A percentile compares a stretch with the other conserved stretches of the same genome.
phyloP scores from a whole-genome alignment of 345 rosid genomes.

The Sapria himalayana region DNA sequence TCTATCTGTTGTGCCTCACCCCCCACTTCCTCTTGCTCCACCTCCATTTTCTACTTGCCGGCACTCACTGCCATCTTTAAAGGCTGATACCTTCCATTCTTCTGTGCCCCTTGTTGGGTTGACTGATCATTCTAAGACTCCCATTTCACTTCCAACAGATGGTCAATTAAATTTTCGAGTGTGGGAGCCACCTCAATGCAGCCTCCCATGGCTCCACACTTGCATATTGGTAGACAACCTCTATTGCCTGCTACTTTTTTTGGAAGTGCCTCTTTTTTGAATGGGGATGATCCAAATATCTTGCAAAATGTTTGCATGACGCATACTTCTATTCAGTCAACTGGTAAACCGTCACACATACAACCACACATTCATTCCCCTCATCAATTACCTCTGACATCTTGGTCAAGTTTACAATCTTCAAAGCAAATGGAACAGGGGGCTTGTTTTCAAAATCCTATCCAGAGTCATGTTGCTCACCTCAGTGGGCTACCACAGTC shows the following conservation, averaged over 20 bases:
- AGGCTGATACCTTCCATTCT: constrained; percentile 38
- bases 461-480: constrained; percentile 47
- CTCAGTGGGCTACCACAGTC: constrained; percentile 52
- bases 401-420: constrained; percentile 41
- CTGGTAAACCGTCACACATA: constrained; percentile 36
- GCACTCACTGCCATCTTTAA: constrained; percentile 33
- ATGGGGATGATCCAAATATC: constrained; percentile 34
- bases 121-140: constrained; percentile 29
- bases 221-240: constrained; percentile 44
- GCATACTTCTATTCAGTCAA: constrained; percentile 35
- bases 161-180: constrained; percentile 24
- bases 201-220: constrained; percentile 43
- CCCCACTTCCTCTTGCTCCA: constrained; percentile 67
- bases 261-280: constrained; percentile 35
- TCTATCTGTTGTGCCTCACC: constrained; percentile 59
- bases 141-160: constrained; percentile 25
- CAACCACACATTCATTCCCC: constrained; percentile 65
- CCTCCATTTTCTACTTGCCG: constrained; percentile 74
- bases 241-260: constrained; percentile 34
- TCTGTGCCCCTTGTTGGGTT: constrained; percentile 26
- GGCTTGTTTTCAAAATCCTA: constrained; percentile 28
- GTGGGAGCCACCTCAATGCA: constrained; percentile 43
- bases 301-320: constrained; percentile 31
- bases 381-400: constrained; percentile 70
- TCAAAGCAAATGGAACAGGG: constrained; percentile 53